A percentile compares a stretch with the other conserved stretches of the same genome.
phyloP scores from a whole-genome alignment of 257 asterid species.

The Jacaranda copaia region DNA sequence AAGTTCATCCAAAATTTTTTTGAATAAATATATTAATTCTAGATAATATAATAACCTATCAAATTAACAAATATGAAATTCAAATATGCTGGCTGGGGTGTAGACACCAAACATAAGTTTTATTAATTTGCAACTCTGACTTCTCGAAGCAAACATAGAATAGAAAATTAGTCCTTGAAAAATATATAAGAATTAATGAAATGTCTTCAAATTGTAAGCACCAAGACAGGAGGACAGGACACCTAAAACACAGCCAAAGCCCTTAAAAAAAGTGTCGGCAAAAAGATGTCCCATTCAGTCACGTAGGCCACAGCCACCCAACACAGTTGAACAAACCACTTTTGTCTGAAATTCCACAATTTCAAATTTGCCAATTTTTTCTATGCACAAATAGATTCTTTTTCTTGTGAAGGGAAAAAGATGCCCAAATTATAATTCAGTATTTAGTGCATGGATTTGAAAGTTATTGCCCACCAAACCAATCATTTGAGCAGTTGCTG shows the following conservation, averaged over 20 bases:
- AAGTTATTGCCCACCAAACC: conserved; percentile 49
- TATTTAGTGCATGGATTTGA: conserved; percentile 32
- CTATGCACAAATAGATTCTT: background rate
- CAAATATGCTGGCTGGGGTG: too few species aligned
- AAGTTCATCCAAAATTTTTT: too few species aligned
- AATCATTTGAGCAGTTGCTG: conserved; percentile 30
- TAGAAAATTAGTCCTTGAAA: too few species aligned
- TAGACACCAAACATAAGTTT: too few species aligned
- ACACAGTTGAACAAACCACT: conserved; percentile 20
- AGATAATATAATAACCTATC: too few species aligned
- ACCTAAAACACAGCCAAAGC: background rate
- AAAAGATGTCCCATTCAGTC: background rate
- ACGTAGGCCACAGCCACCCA: conserved; percentile 29
- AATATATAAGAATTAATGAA: too few species aligned
- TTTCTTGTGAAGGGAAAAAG: conserved; percentile 19
- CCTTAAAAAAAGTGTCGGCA: conserved; percentile 1
- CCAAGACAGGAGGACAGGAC: background rate
- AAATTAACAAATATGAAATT: too few species aligned
- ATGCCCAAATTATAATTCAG: background rate
- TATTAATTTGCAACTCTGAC: too few species aligned
- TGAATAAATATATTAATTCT: too few species aligned
- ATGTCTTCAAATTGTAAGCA: too few species aligned
- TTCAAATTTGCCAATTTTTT: background rate
- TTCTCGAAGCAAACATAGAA: too few species aligned
- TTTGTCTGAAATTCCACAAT: conserved; percentile 38